These are phyloP conservation scores for Xylariomycetidae sp. DNA, from an alignment of 2,329 filamentous ascomycete species.

Conservation along the genomic window DNA sequence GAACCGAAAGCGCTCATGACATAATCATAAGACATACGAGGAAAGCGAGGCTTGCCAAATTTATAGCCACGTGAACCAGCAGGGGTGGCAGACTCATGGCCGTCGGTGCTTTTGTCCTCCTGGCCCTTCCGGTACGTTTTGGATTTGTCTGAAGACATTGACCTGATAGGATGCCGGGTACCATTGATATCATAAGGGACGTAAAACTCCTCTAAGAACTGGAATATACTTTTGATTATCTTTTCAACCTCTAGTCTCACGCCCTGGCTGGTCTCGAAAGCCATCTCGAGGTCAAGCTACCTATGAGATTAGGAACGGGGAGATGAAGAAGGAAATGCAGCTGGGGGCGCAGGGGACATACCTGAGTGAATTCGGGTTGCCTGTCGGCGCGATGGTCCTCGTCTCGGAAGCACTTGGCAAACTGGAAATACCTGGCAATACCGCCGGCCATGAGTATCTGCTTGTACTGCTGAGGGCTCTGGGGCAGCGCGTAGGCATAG, in stretches of 20 bases:
- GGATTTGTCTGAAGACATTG: too few relatives aligned
- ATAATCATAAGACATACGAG: constrained; percentile 55
- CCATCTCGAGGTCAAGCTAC: constrained; percentile 89
- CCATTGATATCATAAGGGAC: constrained; percentile 26
- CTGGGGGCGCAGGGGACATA: too few relatives aligned
- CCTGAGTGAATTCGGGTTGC: constrained; percentile 95
- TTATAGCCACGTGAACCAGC: background rate
- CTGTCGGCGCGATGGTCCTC: constrained; percentile 89
- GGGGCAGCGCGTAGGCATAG: constrained; percentile 82
- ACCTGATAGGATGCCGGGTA: constrained; percentile 11
- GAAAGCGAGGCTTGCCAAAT: background rate
- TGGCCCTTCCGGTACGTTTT: too few relatives aligned
- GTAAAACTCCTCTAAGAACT: constrained; percentile 38
- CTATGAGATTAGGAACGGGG: constrained; percentile 3
- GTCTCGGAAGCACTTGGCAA: constrained; percentile 91
- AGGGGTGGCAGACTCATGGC: too few relatives aligned
- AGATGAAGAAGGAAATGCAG: constrained; percentile 4
- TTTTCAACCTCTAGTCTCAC: constrained; percentile 57
- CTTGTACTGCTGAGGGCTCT: constrained; percentile 98
- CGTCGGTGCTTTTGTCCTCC: too few relatives aligned
- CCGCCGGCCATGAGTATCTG: constrained; percentile 95
- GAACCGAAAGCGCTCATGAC: constrained; percentile 79
- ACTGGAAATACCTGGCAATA: constrained; percentile 78
- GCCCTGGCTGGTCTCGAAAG: constrained; percentile 68
- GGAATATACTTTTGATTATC: constrained; percentile 53